Conservation (phyloP, 2,329 filamentous ascomycete species). For the Cercospora brassicicola region DNA sequence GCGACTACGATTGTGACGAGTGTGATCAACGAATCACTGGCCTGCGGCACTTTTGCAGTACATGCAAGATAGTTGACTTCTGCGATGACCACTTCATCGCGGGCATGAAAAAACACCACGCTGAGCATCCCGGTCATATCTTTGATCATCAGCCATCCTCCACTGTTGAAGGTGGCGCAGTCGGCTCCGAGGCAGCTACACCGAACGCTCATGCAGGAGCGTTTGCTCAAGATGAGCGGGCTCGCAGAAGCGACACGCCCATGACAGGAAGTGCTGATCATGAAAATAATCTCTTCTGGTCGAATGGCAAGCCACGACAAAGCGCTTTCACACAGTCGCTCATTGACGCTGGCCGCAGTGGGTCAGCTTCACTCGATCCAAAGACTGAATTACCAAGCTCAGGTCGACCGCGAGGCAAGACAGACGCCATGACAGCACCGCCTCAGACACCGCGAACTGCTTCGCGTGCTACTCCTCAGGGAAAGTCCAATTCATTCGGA, state of each 20-base stretch:
- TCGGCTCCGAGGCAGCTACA: background rate
- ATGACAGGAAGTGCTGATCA: background rate
- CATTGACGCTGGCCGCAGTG: background rate
- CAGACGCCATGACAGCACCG: background rate
- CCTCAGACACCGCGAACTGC: background rate
- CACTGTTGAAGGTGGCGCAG: background rate
- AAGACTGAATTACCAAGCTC: background rate
- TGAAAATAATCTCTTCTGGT: background rate
- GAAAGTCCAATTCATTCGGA: background rate
- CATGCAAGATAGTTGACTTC: background rate
- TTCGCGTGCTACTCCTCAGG: background rate
- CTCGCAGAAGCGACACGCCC: background rate
- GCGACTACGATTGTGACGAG: background rate
- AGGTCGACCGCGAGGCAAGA: background rate
- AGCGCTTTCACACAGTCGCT: background rate
- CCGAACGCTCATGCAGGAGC: background rate
- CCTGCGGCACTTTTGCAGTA: background rate
- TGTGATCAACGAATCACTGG: background rate
- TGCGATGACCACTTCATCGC: constrained; percentile 8
- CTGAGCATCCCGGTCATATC: background rate
- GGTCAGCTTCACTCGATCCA: background rate
- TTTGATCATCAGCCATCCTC: background rate
- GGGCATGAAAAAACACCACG: constrained; percentile 4
- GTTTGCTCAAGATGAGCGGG: background rate
- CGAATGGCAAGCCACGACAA: background rate